Percentiles rank a stretch among this genome's conserved stretches.
These are phyloP conservation scores for Maudiozyma pseudohumilis DNA, from an alignment of 805 yeast genomes.

Conservation along the genomic window DNA sequence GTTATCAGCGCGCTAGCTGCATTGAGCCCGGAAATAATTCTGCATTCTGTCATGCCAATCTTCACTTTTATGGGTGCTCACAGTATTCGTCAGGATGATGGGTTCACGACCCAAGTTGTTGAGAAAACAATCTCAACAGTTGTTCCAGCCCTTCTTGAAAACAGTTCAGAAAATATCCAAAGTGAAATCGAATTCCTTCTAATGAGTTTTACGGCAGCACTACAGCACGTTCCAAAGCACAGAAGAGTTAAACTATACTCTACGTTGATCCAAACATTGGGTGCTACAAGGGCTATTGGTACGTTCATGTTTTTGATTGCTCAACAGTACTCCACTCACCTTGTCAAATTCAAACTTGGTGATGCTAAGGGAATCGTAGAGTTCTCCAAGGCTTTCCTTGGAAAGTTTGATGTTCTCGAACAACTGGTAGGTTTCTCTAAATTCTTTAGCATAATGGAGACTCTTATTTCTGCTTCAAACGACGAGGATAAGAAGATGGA, in stretches of 20 bases:
- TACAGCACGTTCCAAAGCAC: slow-evolving; percentile 92
- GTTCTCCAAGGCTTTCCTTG: slow-evolving; percentile 60
- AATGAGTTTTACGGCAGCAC: slow-evolving; percentile 87
- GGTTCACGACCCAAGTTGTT: slow-evolving; percentile 83
- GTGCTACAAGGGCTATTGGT: slow-evolving; percentile 56
- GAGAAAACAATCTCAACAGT: slow-evolving; percentile 85
- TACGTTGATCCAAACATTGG: slow-evolving; percentile 67
- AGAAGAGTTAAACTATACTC: slow-evolving; percentile 81
- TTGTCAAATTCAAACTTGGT: slow-evolving; percentile 45
- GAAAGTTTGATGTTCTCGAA: slow-evolving; percentile 55
- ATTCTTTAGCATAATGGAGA: slow-evolving; percentile 34
- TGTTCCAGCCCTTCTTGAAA: slow-evolving; percentile 73
- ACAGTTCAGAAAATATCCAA: slow-evolving; percentile 31
- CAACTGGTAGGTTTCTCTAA: slow-evolving; percentile 49
- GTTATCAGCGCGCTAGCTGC: slow-evolving; percentile 84
- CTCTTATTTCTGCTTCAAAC: slow-evolving; percentile 30
- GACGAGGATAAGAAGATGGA: slow-evolving; percentile 32
- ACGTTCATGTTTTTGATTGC: slow-evolving; percentile 70
- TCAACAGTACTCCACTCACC: slow-evolving; percentile 55
- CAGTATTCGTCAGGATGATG: slow-evolving; percentile 93
- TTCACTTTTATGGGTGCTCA: slow-evolving; percentile 99
- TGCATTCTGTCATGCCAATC: slow-evolving; percentile 98
- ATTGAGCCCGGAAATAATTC: slow-evolving; percentile 78
- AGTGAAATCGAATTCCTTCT: slow-evolving; percentile 77
- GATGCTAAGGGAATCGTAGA: slow-evolving; percentile 64